These are phyloP conservation scores for Citropsis articulata DNA, from an alignment of 345 rosid genomes.

Conservation along the genomic window DNA sequence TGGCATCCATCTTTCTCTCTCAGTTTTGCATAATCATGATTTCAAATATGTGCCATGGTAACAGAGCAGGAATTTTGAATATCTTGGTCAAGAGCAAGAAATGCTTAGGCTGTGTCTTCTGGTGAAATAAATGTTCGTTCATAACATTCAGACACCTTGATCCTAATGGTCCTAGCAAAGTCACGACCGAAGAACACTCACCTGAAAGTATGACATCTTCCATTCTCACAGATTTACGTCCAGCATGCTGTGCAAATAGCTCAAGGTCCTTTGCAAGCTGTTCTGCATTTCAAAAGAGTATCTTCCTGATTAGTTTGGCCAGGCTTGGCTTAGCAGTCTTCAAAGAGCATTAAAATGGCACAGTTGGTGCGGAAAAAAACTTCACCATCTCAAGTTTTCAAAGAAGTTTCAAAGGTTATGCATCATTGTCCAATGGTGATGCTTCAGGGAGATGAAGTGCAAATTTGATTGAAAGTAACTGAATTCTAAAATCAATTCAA, in stretches of 20 bases:
- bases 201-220: conserved; percentile 87
- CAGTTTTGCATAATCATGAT: not conserved
- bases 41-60: not conserved
- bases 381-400: too few species aligned
- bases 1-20: too few species aligned
- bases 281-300: conserved; percentile 43
- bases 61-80: not conserved
- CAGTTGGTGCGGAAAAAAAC: not conserved
- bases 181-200: conserved; percentile 23
- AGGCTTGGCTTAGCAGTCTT: not conserved
- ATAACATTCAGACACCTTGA: not conserved
- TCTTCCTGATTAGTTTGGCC: conserved; percentile 10
- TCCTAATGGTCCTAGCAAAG: not conserved
- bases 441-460: not conserved
- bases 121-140: not conserved
- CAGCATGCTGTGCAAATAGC: conserved; percentile 85
- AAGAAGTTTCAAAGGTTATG: not conserved
- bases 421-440: not conserved
- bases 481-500: not conserved
- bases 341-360: not conserved
- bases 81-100: not conserved
- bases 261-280: conserved; percentile 76
- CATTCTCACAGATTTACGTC: conserved; percentile 79
- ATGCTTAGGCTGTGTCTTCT: not conserved
- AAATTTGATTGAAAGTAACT: not conserved